These are phyloP conservation scores for Elymus sibiricus DNA, from an alignment of 176 grass and related monocot genomes.

Conservation along the genomic window DNA sequence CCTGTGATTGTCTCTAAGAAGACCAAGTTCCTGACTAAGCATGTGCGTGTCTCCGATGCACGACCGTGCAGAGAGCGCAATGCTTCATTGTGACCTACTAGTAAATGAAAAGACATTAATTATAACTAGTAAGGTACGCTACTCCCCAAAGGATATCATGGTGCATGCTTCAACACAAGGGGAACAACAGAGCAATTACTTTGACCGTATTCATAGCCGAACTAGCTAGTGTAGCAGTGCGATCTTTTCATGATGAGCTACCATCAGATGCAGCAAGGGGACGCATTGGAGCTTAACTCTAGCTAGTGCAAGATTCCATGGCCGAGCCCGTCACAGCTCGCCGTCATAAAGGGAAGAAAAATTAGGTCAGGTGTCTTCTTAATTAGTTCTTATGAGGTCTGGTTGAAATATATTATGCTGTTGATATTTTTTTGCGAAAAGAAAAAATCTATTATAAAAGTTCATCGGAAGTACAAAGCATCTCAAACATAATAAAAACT, in stretches of 20 bases:
- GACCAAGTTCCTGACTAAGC: neutral
- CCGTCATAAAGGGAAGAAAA: constrained; percentile 33
- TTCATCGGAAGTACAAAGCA: no score
- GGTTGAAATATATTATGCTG: neutral
- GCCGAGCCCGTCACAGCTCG: constrained; percentile 1
- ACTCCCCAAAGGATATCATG: neutral
- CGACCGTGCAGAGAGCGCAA: neutral
- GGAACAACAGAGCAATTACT: constrained; percentile 3
- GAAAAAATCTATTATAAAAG: no score
- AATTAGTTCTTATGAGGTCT: constrained; percentile 14
- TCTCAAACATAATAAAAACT: no score
- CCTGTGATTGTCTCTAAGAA: neutral
- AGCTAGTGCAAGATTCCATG: constrained; percentile 6
- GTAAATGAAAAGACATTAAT: constrained; percentile 9
- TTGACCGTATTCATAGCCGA: constrained; percentile 11
- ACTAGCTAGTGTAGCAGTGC: neutral
- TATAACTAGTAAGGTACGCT: constrained; percentile 1
- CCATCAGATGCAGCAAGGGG: neutral
- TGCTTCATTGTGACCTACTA: constrained; percentile 1
- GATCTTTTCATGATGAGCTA: constrained; percentile 16
- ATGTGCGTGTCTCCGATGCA: neutral
- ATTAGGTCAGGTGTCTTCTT: constrained; percentile 38
- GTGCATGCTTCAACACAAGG: neutral
- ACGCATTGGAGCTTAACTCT: constrained; percentile 22
- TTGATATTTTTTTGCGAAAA: no score